phyloP scores from a whole-genome alignment of 495 filamentous ascomycete genomes.

The Rhypophila decipiens region DNA sequence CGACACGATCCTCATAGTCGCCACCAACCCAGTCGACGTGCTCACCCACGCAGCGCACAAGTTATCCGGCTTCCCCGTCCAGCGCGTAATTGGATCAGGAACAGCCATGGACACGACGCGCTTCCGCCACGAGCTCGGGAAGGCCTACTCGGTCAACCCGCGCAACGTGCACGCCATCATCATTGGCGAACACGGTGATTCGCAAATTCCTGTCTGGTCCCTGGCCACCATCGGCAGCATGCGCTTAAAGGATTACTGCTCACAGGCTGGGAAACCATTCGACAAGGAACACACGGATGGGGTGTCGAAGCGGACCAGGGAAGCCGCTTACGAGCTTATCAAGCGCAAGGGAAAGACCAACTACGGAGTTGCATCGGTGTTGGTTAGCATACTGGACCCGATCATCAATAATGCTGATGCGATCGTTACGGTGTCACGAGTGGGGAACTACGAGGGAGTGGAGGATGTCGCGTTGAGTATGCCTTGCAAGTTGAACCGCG shows the following conservation, averaged over 20 bases:
- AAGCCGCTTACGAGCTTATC: slow-evolving; percentile 49
- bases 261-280: slow-evolving; percentile 15
- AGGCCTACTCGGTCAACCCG: slow-evolving; percentile 23
- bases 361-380: slow-evolving; percentile 48
- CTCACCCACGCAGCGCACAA: slow-evolving; percentile 22
- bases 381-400: slow-evolving; percentile 23
- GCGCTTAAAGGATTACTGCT: slow-evolving; percentile 22
- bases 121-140: slow-evolving; percentile 26
- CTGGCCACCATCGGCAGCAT: slow-evolving; percentile 25
- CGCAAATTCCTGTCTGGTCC: slow-evolving; percentile 27
- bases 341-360: slow-evolving; percentile 56
- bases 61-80: slow-evolving; percentile 21
- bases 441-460: slow-evolving; percentile 23
- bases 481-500: slow-evolving; percentile 26
- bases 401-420: slow-evolving; percentile 25
- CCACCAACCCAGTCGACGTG: slow-evolving; percentile 29
- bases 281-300: slow-evolving; percentile 18
- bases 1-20: slow-evolving; percentile 26
- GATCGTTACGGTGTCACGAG: slow-evolving; percentile 22
- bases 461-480: slow-evolving; percentile 25
- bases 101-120: slow-evolving; percentile 28
- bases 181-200: slow-evolving; percentile 28
- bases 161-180: slow-evolving; percentile 27
- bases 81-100: slow-evolving; percentile 27
- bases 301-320: slow-evolving; percentile 14